Percentiles rank a stretch among this genome's conserved stretches.
phyloP scores from a whole-genome alignment of 2,329 filamentous ascomycete species.

The Verticillium dahliae region DNA sequence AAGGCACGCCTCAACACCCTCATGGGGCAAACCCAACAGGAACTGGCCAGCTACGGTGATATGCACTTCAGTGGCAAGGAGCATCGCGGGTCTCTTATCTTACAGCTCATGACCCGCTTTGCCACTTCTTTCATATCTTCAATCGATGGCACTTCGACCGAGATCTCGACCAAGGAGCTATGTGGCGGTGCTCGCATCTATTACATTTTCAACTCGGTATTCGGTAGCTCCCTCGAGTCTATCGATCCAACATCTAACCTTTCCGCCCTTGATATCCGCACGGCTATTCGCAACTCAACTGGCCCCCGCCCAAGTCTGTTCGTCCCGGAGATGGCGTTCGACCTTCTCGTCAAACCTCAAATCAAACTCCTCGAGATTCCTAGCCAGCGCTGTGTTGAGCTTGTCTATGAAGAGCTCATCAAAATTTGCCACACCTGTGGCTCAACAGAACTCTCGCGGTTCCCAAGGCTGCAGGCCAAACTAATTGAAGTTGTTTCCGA shows the following conservation, averaged over 20 bases:
- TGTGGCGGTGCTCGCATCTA: slow-evolving; percentile 94
- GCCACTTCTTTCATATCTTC: slow-evolving; percentile 97
- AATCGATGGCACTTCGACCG: slow-evolving; percentile 95
- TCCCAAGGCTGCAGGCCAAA: slow-evolving; percentile 89
- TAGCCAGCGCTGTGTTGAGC: slow-evolving; percentile 91
- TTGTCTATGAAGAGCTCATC: slow-evolving; percentile 97
- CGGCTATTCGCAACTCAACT: slow-evolving; percentile 95
- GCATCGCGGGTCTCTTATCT: slow-evolving; percentile 86
- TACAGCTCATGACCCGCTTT: slow-evolving; percentile 97
- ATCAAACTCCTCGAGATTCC: slow-evolving; percentile 95
- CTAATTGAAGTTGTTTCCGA: slow-evolving; percentile 98
- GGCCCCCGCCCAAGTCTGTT: slow-evolving; percentile 93
- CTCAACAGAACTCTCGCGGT: slow-evolving; percentile 85
- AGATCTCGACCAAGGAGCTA: slow-evolving; percentile 97
- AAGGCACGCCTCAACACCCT: slow-evolving; percentile 95
- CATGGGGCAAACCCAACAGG: slow-evolving; percentile 99
- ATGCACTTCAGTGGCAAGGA: slow-evolving; percentile 97
- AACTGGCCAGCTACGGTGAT: slow-evolving; percentile 94
- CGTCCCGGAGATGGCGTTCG: slow-evolving; percentile 95
- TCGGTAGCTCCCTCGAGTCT: slow-evolving; percentile 90
- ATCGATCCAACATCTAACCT: slow-evolving; percentile 96
- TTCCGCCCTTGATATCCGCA: slow-evolving; percentile 89
- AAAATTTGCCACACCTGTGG: slow-evolving; percentile 99
- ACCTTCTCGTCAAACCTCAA: slow-evolving; percentile 94
- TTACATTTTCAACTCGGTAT: slow-evolving; percentile 98